phyloP scores from a whole-genome alignment of 139 green algal genomes.

The Ettlia oleoabundans region DNA sequence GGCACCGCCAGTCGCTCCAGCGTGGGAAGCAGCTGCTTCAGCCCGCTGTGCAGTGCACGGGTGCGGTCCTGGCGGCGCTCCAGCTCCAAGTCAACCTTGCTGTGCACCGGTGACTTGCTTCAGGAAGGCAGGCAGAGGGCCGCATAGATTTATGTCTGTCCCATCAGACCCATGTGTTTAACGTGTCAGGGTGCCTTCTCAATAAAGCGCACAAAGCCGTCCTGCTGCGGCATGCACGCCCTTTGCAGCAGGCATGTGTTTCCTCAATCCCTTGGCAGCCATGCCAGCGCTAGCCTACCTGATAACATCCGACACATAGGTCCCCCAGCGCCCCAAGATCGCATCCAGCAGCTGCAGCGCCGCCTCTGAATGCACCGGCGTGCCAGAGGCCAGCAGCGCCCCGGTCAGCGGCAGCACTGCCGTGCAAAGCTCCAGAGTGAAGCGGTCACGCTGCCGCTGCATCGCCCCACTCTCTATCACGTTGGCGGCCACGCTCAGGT shows the following conservation, averaged over 20 bases:
- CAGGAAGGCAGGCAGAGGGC: background rate
- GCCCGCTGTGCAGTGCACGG: background rate
- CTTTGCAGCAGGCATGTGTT: too few relatives aligned
- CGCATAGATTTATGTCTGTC: background rate
- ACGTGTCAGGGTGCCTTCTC: too few relatives aligned
- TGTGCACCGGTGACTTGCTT: background rate
- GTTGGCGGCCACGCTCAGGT: background rate
- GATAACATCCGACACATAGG: background rate
- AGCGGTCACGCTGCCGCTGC: slow-evolving; percentile 13
- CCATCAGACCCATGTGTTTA: too few relatives aligned
- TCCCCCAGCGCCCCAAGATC: slow-evolving; percentile 12
- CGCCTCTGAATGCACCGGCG: background rate
- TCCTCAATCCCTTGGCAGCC: too few relatives aligned
- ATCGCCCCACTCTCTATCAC: background rate
- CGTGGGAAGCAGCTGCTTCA: background rate
- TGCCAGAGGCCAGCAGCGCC: slow-evolving; percentile 2
- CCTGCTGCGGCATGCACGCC: too few relatives aligned
- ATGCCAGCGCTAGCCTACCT: background rate
- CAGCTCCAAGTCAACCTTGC: slow-evolving; percentile 15
- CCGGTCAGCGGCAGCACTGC: background rate
- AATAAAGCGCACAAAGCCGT: too few relatives aligned
- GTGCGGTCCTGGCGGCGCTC: background rate
- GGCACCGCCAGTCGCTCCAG: background rate
- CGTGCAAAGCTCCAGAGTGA: slow-evolving; percentile 5
- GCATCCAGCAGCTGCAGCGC: slow-evolving; percentile 12